phyloP scores from a whole-genome alignment of 257 asterid genomes.

The Henckelia pumila region DNA sequence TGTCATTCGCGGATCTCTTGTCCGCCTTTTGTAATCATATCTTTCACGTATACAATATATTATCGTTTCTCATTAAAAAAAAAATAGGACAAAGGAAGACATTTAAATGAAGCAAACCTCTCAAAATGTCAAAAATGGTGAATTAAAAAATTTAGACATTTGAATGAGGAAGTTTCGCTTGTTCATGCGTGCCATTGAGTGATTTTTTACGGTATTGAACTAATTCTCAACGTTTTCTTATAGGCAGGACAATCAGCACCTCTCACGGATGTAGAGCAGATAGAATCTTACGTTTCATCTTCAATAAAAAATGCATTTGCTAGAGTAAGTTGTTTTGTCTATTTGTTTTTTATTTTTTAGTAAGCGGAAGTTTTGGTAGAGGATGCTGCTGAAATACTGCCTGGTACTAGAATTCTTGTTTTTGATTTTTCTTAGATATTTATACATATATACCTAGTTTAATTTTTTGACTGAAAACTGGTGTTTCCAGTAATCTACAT shows the following conservation, averaged over 20 bases:
- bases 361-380: constrained; percentile 4
- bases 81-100: too few species aligned
- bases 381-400: constrained; percentile 7
- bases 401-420: neutral
- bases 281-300: constrained; percentile 76
- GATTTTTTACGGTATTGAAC: constrained; percentile 9
- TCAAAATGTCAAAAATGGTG: constrained; percentile 1
- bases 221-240: constrained; percentile 30
- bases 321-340: constrained; percentile 62
- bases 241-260: constrained; percentile 66
- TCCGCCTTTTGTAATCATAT: too few species aligned
- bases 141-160: constrained; percentile 5
- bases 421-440: constrained; percentile 3
- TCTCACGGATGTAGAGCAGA: constrained; percentile 74
- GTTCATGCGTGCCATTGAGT: constrained; percentile 5
- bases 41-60: too few species aligned
- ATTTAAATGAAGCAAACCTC: neutral
- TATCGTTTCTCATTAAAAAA: too few species aligned
- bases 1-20: too few species aligned
- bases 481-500: neutral
- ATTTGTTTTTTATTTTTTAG: too few species aligned
- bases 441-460: neutral
- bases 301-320: constrained; percentile 78
- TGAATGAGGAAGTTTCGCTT: constrained; percentile 9
- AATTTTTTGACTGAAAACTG: constrained; percentile 8